phyloP scores from a whole-genome alignment of 257 asterid species.

The Solanum sparsipilum region DNA sequence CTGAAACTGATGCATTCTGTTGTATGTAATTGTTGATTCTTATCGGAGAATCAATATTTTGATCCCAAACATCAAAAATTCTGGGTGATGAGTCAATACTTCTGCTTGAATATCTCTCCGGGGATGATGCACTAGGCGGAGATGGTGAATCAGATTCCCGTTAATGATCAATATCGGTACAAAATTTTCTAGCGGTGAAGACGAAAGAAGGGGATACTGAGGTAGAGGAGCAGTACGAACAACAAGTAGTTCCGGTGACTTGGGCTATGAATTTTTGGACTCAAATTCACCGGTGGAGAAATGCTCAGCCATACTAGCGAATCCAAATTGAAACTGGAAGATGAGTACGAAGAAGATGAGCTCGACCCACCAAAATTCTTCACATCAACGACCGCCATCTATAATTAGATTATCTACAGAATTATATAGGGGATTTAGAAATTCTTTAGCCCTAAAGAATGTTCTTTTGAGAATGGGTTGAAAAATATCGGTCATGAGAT shows the following conservation, averaged over 20 bases:
- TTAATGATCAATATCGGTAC: not conserved
- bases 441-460: too few relatives aligned
- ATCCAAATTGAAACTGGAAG: constrained; percentile 56
- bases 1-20: too few relatives aligned
- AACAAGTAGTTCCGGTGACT: constrained; percentile 75
- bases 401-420: too few relatives aligned
- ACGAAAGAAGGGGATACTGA: not conserved
- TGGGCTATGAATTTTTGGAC: constrained; percentile 56
- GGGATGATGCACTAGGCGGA: constrained; percentile 60
- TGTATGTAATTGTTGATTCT: too few relatives aligned
- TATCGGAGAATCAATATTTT: too few relatives aligned
- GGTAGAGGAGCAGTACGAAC: constrained; percentile 32
- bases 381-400: constrained; percentile 23
- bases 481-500: too few relatives aligned
- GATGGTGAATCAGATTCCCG: constrained; percentile 21
- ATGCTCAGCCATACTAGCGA: constrained; percentile 67
- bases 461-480: too few relatives aligned
- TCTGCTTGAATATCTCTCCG: constrained; percentile 44
- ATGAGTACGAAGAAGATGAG: constrained; percentile 10
- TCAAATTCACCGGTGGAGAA: constrained; percentile 58
- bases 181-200: constrained; percentile 9
- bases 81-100: constrained; percentile 27
- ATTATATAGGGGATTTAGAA: too few relatives aligned
- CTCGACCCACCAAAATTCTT: constrained; percentile 35
- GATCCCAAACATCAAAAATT: constrained; percentile 9